phyloP scores from a whole-genome alignment of 495 filamentous ascomycete genomes.

The Neurospora sp. region DNA sequence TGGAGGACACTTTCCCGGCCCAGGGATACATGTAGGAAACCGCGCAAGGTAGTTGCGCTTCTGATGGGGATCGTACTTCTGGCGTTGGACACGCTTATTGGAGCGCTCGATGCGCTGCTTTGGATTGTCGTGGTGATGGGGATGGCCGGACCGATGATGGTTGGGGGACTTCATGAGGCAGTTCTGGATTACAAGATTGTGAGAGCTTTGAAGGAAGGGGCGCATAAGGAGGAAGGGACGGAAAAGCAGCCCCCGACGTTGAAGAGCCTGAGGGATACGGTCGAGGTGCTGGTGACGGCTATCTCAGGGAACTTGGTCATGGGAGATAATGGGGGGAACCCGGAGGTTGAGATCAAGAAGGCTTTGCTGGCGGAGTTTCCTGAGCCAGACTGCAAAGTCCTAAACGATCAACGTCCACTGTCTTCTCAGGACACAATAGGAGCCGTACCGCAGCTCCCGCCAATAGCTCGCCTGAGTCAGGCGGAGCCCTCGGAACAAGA shows the following conservation, averaged over 20 bases:
- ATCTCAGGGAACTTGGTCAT: neutral
- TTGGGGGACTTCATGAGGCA: conserved; percentile 1
- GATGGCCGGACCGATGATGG: conserved; percentile 4
- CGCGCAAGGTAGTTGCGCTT: neutral
- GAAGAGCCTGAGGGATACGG: neutral
- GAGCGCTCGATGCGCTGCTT: neutral
- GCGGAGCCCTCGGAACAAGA: neutral
- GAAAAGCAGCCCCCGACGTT: neutral
- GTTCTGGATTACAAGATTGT: neutral
- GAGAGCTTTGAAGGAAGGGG: neutral
- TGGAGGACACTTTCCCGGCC: neutral
- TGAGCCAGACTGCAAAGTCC: neutral
- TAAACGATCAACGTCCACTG: neutral
- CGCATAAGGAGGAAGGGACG: neutral
- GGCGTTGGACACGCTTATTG: neutral
- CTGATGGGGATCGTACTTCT: neutral
- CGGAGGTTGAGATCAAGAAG: neutral
- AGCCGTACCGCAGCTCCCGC: neutral
- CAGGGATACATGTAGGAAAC: neutral
- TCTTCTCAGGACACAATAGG: neutral
- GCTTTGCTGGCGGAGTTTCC: neutral
- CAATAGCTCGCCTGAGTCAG: neutral
- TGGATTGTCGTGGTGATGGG: conserved; percentile 3
- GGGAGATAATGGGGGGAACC: neutral
- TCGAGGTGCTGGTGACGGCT: neutral